These are phyloP conservation scores for Colletotrichum brevisporum DNA, from an alignment of 2,329 filamentous ascomycete species.

Conservation along the genomic window DNA sequence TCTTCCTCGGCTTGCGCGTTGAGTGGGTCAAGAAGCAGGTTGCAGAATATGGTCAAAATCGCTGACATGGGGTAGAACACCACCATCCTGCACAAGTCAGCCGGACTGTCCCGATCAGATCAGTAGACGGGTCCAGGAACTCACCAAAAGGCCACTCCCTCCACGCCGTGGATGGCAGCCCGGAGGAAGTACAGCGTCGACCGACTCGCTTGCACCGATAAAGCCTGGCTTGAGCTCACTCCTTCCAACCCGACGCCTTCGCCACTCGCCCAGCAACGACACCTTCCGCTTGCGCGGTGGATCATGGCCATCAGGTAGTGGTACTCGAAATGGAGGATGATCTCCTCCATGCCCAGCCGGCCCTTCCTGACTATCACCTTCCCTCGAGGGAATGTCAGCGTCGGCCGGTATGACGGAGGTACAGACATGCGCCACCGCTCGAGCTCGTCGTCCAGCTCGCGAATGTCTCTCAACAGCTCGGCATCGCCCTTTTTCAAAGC, in stretches of 20 bases:
- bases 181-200: constrained; percentile 66
- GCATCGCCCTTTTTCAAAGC: constrained; percentile 66
- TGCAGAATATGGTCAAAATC: constrained; percentile 68
- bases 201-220: constrained; percentile 69
- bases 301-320: constrained; percentile 69
- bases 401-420: constrained; percentile 60
- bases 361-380: constrained; percentile 41
- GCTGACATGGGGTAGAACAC: constrained; percentile 71
- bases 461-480: constrained; percentile 67
- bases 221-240: constrained; percentile 65
- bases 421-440: constrained; percentile 68
- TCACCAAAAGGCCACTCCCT: constrained; percentile 65
- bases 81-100: constrained; percentile 57
- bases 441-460: constrained; percentile 69
- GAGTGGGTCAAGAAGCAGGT: constrained; percentile 63
- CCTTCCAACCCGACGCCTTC: constrained; percentile 48
- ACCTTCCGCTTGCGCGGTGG: constrained; percentile 68
- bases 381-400: constrained; percentile 58
- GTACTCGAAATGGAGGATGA: constrained; percentile 68
- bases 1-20: constrained; percentile 60
- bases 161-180: constrained; percentile 57
- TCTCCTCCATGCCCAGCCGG: constrained; percentile 60
- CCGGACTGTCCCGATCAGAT: background rate
- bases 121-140: constrained; percentile 27
- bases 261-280: constrained; percentile 56